Conservation (phyloP, 306 rosid species). For the Fragaria ananassa region DNA sequence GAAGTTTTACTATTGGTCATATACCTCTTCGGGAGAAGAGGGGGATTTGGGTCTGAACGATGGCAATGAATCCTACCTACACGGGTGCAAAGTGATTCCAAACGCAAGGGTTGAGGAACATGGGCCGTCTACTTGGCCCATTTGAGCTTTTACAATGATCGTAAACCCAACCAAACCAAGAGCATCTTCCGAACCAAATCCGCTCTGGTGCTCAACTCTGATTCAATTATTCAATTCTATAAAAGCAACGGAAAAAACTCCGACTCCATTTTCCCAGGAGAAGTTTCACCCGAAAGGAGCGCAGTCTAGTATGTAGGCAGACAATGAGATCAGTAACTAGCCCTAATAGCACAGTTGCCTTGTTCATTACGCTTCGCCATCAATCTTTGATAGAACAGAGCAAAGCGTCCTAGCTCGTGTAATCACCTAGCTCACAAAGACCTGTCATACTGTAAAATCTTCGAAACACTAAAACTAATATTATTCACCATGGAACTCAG, state of each 20-base stretch:
- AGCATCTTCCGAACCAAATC: background rate
- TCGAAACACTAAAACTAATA: background rate
- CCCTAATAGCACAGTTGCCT: background rate
- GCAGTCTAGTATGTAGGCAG: background rate
- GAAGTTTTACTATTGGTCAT: too few species aligned
- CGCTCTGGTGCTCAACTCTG: background rate
- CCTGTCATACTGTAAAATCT: background rate
- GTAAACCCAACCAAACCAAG: background rate
- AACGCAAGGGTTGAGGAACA: too few species aligned
- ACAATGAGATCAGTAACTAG: background rate
- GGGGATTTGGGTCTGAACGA: too few species aligned
- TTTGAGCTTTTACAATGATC: background rate
- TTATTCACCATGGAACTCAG: background rate
- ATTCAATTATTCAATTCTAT: background rate
- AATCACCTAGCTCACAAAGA: background rate
- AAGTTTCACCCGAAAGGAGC: background rate
- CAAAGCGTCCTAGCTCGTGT: background rate
- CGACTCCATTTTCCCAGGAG: background rate
- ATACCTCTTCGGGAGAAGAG: too few species aligned
- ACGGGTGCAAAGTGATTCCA: too few species aligned
- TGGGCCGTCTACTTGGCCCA: background rate
- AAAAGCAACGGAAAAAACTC: background rate
- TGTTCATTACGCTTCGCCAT: constrained; percentile 5
- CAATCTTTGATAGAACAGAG: background rate
- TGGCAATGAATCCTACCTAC: too few species aligned